Evolutionary conservation across 768 basidiomycete genomes (phyloP), one percentile per base, ranked within the genome.

Genomic region (Naganishia vaughanmartiniae): DNA sequence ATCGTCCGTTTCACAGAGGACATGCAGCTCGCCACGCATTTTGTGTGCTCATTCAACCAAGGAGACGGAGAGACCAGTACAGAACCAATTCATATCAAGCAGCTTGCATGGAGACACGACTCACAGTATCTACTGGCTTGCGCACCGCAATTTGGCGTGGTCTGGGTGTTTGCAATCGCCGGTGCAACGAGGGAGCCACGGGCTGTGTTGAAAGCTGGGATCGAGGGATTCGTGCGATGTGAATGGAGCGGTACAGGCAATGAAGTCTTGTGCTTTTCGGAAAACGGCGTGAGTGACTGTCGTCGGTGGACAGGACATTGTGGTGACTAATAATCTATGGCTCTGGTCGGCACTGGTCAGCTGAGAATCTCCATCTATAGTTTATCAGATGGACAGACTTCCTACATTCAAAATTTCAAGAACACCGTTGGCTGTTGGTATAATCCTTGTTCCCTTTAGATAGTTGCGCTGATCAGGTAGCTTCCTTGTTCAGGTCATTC

Each of bases 191-290:
- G 73, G 34, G 76, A 77, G 24, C 73, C 76, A 34, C 54, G 71
- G 34, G 80, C 78, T 0, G 74, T 79, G 56, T 69, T 81, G 21
- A 66, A 45, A 58, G 67, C 17, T 91, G 92, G 89, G 85, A 85
- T 88, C 30, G 93, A 95, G 83, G 89, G 93, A 14, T 86, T 96
- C 58, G 86, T 88, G 24, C 91, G 87, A 77, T 91, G 89, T 21
- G 91, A 94, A 76, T 97, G 93, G 93, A 90, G 90, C 0, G 90
- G 89, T 2, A 90, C 90, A 77, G 92, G 92, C 19, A 85, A 90
- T 45, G 87, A 87, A 19, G 84, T 96, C 5, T 82, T 96, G 34
- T 94, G 91, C 76, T 97, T 93, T 81, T 93, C 92, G 4, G 90
- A 93, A 75, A 91, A 91, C 89, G 91, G 90, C 75, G 93, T 94